These are phyloP conservation scores for Hypholoma fasciculare DNA, from an alignment of 768 basidiomycete genomes.

Conservation along the genomic window DNA sequence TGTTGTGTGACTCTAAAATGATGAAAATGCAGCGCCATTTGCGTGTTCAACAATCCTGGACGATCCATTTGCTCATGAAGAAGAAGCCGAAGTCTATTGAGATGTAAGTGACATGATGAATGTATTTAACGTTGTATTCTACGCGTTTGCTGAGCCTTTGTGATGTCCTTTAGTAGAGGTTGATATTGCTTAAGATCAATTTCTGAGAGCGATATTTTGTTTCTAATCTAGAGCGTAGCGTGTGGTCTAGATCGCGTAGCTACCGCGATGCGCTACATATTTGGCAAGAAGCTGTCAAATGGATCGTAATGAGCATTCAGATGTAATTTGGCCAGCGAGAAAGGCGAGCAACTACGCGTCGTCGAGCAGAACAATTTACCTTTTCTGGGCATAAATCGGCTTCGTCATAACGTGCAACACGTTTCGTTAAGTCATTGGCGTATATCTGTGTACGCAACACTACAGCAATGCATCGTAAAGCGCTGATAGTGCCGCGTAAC, in stretches of 20 bases:
- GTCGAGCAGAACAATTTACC: constrained; percentile 42
- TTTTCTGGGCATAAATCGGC: constrained; percentile 91
- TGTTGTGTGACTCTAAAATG: too few relatives aligned
- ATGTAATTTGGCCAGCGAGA: constrained; percentile 51
- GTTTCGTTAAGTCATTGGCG: constrained; percentile 87
- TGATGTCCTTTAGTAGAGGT: constrained; percentile 55
- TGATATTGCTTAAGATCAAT: constrained; percentile 50
- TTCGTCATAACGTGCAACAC: constrained; percentile 82
- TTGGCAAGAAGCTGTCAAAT: constrained; percentile 60
- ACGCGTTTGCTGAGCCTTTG: constrained; percentile 44
- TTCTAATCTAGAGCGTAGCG: constrained; percentile 85
- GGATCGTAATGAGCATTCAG: constrained; percentile 53
- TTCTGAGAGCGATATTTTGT: constrained; percentile 76
- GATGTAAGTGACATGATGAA: constrained; percentile 75
- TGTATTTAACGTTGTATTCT: constrained; percentile 89
- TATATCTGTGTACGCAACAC: constrained; percentile 51
- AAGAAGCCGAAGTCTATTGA: too few relatives aligned
- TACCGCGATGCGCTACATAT: constrained; percentile 69
- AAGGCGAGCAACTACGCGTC: constrained; percentile 26
- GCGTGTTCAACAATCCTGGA: too few relatives aligned
- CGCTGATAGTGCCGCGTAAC: too few relatives aligned
- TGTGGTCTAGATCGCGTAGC: constrained; percentile 59
- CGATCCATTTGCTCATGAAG: too few relatives aligned
- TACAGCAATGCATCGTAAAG: too few relatives aligned
- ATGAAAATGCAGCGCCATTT: too few relatives aligned